Conservation (phyloP, 2,329 filamentous ascomycete genomes). For the Exophiala sideris region DNA sequence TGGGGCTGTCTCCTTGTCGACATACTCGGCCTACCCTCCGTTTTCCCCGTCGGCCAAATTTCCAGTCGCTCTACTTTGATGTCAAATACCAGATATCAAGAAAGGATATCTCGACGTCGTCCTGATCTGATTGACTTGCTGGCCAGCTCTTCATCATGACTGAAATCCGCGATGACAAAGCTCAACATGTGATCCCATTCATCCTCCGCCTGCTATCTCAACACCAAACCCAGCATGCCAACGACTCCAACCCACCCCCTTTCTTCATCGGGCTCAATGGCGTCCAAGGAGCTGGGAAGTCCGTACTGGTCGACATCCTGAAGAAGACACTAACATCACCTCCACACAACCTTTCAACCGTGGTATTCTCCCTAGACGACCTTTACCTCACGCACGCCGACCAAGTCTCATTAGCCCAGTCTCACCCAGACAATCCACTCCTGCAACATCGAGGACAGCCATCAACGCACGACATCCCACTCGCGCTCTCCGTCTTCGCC, state of each 20-base stretch:
- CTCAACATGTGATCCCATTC: conserved; percentile 72
- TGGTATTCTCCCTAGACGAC: conserved; percentile 82
- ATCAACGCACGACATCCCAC: conserved; percentile 72
- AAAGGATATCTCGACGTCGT: neutral
- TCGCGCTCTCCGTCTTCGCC: conserved; percentile 62
- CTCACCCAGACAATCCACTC: conserved; percentile 68
- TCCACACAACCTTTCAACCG: conserved; percentile 59
- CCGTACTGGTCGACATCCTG: conserved; percentile 72
- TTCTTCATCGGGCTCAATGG: conserved; percentile 88
- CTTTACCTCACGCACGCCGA: conserved; percentile 74
- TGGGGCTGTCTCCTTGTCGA: neutral
- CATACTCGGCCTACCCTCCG: neutral
- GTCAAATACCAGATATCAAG: neutral
- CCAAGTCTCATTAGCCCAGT: conserved; percentile 62
- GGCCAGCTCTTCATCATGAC: conserved; percentile 37
- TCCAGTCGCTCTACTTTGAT: neutral
- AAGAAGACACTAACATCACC: conserved; percentile 57
- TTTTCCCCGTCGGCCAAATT: neutral
- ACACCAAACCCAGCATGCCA: conserved; percentile 45
- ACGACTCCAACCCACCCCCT: conserved; percentile 50
- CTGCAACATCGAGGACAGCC: conserved; percentile 81
- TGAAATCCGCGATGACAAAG: conserved; percentile 71
- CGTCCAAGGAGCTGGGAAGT: conserved; percentile 89
- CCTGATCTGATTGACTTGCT: neutral
- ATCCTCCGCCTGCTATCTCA: conserved; percentile 59